phyloP scores from a whole-genome alignment of 1,284 basidiomycete species.

The Schizophyllum commune region DNA sequence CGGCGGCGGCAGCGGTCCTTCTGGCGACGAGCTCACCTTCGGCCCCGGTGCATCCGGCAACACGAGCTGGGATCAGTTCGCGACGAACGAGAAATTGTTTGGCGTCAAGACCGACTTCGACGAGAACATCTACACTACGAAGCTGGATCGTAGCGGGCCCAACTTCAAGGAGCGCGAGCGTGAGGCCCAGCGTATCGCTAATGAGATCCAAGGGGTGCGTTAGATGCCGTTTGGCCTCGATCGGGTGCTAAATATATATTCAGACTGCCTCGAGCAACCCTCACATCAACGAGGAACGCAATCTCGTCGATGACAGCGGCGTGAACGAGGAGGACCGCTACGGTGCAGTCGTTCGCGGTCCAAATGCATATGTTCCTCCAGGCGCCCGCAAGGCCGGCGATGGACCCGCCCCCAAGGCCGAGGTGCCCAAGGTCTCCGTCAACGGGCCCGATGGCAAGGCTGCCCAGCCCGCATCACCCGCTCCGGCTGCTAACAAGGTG shows the following conservation, averaged over 20 bases:
- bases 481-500: conserved; percentile 36
- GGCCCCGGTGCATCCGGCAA: conserved; percentile 39
- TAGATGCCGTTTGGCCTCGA: conserved; percentile 6
- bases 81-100: conserved; percentile 88
- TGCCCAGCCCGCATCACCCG: conserved; percentile 54
- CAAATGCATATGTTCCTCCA: conserved; percentile 90
- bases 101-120: conserved; percentile 90
- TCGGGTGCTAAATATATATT: neutral
- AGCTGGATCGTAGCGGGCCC: conserved; percentile 76
- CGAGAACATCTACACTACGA: conserved; percentile 94
- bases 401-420: conserved; percentile 30
- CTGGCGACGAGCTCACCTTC: conserved; percentile 62
- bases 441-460: conserved; percentile 59
- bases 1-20: conserved; percentile 11
- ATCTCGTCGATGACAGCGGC: conserved; percentile 63
- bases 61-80: conserved; percentile 91
- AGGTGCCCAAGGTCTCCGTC: conserved; percentile 62
- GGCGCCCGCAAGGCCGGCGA: conserved; percentile 55
- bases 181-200: conserved; percentile 82
- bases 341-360: conserved; percentile 83
- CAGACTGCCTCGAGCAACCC: conserved; percentile 68
- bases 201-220: conserved; percentile 82
- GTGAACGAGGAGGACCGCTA: conserved; percentile 96
- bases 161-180: conserved; percentile 89
- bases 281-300: conserved; percentile 90